Conservation (phyloP, 768 basidiomycete genomes). For the Lentinus tigrinus region DNA sequence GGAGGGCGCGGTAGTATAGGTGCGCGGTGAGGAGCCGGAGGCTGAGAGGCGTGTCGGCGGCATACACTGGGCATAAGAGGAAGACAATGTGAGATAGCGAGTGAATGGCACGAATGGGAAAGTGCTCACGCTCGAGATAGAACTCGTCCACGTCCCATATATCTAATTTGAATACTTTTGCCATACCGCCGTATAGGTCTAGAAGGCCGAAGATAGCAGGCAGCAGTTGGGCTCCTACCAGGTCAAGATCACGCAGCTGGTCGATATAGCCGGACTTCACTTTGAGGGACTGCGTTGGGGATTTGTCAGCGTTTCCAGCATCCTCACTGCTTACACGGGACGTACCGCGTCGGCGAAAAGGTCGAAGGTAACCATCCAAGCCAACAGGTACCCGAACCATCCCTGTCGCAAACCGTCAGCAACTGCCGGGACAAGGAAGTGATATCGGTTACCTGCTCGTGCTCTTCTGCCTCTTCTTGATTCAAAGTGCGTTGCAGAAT, state of each 20-base stretch:
- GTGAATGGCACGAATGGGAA: not conserved
- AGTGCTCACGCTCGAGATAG: constrained; percentile 61
- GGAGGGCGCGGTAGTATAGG: constrained; percentile 83
- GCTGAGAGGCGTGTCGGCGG: constrained; percentile 49
- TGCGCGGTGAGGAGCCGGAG: constrained; percentile 77
- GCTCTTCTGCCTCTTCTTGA: constrained; percentile 37
- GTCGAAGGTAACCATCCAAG: constrained; percentile 89
- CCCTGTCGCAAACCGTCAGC: constrained; percentile 29
- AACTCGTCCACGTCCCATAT: constrained; percentile 86
- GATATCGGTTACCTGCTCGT: constrained; percentile 45
- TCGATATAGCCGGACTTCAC: constrained; percentile 84
- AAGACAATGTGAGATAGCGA: not conserved
- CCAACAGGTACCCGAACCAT: constrained; percentile 69
- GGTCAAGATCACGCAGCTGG: constrained; percentile 68
- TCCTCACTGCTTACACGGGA: constrained; percentile 7
- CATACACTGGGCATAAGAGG: constrained; percentile 47
- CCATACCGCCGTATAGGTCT: constrained; percentile 60
- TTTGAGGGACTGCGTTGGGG: constrained; percentile 68
- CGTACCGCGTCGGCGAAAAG: constrained; percentile 81
- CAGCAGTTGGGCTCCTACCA: constrained; percentile 67
- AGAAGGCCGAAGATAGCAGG: constrained; percentile 70
- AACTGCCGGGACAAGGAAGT: not conserved
- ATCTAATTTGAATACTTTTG: constrained; percentile 77
- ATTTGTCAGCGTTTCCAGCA: not conserved
- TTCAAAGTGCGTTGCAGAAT: constrained; percentile 54